These are phyloP conservation scores for Pelargonium nanum DNA, from an alignment of 345 rosid genomes.

Conservation along the genomic window DNA sequence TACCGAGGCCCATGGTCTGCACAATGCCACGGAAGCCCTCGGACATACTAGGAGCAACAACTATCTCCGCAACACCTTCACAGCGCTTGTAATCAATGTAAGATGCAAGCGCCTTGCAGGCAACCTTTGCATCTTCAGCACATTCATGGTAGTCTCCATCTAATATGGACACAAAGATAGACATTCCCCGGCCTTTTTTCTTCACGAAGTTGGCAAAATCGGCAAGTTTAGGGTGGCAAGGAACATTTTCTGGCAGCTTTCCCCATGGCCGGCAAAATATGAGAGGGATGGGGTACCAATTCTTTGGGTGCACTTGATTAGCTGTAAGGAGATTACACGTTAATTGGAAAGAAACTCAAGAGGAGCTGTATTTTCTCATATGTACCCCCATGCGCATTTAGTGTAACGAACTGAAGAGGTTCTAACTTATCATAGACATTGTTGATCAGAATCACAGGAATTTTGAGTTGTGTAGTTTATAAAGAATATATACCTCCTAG, in stretches of 20 bases:
- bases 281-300: slow-evolving; percentile 98
- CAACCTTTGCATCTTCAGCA: slow-evolving; percentile 93
- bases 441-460: background rate
- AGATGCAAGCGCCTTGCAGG: slow-evolving; percentile 73
- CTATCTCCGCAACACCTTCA: slow-evolving; percentile 98
- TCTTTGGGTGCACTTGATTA: slow-evolving; percentile 97
- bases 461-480: too few relatives aligned
- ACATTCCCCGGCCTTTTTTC: slow-evolving; percentile 99
- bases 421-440: background rate
- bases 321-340: slow-evolving; percentile 38
- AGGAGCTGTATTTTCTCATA: too few relatives aligned
- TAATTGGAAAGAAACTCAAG: background rate
- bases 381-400: too few relatives aligned
- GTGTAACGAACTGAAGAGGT: background rate
- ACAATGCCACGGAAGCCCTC: slow-evolving; percentile 96
- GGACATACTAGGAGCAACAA: slow-evolving; percentile 93
- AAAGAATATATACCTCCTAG: slow-evolving; percentile 81
- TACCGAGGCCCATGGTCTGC: slow-evolving; percentile 98
- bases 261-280: slow-evolving; percentile 99
- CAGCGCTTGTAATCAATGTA: slow-evolving; percentile 90
- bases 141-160: slow-evolving; percentile 92
- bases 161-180: slow-evolving; percentile 74
- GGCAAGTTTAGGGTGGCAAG: slow-evolving; percentile 97
- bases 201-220: slow-evolving; percentile 99
- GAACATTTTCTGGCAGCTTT: slow-evolving; percentile 93